Conservation (phyloP, 345 rosid genomes). For the Triadica sebifera region DNA sequence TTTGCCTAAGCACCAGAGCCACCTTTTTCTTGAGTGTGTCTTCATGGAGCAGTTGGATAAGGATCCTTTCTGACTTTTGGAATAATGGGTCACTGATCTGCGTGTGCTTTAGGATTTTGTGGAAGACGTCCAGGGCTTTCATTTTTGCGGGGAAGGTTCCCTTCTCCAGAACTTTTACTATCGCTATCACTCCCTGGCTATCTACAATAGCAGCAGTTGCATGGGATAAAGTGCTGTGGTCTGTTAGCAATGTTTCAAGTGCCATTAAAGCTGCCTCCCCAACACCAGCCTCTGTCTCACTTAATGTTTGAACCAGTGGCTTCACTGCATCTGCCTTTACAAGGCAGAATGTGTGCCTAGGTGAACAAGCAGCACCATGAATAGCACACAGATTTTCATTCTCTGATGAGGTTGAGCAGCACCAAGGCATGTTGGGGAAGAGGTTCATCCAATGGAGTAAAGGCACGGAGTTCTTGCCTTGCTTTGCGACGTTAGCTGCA, state of each 20-base stretch:
- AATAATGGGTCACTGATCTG: conserved; percentile 16
- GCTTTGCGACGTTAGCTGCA: conserved; percentile 14
- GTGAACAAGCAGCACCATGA: conserved; percentile 50
- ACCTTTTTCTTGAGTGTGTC: conserved; percentile 41
- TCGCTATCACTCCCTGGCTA: conserved; percentile 40
- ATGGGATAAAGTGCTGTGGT: conserved; percentile 30
- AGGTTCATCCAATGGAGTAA: conserved; percentile 21
- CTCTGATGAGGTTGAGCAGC: conserved; percentile 37
- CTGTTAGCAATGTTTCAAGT: conserved; percentile 47
- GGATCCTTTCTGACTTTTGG: conserved; percentile 42
- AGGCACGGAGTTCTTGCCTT: conserved; percentile 15
- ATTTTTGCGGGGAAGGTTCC: conserved; percentile 42
- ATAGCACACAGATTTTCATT: conserved; percentile 27
- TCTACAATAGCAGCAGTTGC: conserved; percentile 45
- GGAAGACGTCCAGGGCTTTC: conserved; percentile 48
- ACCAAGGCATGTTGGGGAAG: conserved; percentile 34
- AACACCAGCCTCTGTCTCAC: conserved; percentile 40
- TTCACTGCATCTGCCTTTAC: conserved; percentile 48
- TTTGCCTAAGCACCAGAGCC: conserved; percentile 45
- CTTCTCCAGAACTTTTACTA: conserved; percentile 48
- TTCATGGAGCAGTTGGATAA: conserved; percentile 45
- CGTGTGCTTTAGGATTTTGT: conserved; percentile 38
- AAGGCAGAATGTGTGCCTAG: conserved; percentile 49
- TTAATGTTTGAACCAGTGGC: conserved; percentile 42
- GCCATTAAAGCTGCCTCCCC: conserved; percentile 51